A percentile compares a stretch with the other conserved stretches of the same genome.
phyloP scores from a whole-genome alignment of 306 rosid species.

The Malus asiatica region DNA sequence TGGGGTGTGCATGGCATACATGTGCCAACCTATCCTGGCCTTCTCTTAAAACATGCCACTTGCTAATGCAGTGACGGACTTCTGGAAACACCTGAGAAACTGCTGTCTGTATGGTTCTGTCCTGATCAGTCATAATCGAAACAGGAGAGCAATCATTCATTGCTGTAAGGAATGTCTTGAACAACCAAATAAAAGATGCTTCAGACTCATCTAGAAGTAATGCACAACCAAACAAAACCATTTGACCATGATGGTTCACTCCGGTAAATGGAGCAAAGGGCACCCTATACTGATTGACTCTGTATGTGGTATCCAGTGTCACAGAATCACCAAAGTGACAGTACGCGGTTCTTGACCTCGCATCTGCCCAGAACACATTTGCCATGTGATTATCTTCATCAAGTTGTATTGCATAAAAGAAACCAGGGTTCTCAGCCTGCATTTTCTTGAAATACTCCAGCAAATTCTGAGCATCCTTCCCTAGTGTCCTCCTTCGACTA shows the following conservation, averaged over 20 bases:
- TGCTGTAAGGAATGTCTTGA: slow-evolving; percentile 78
- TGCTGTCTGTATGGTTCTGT: slow-evolving; percentile 64
- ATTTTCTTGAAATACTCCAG: slow-evolving; percentile 89
- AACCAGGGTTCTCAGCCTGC: slow-evolving; percentile 93
- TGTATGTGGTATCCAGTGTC: slow-evolving; percentile 65
- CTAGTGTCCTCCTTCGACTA: slow-evolving; percentile 53
- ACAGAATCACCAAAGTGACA: slow-evolving; percentile 78
- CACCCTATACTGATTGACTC: slow-evolving; percentile 63
- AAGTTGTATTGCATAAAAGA: slow-evolving; percentile 87
- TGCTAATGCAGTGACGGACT: slow-evolving; percentile 77
- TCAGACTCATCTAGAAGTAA: slow-evolving; percentile 85
- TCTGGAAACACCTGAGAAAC: slow-evolving; percentile 79
- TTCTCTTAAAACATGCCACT: slow-evolving; percentile 85
- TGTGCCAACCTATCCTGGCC: slow-evolving; percentile 83
- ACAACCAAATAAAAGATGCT: slow-evolving; percentile 77
- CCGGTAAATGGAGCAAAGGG: slow-evolving; percentile 86
- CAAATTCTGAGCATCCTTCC: slow-evolving; percentile 82
- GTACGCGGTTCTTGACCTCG: slow-evolving; percentile 84
- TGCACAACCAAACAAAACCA: slow-evolving; percentile 81
- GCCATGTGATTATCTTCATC: slow-evolving; percentile 79
- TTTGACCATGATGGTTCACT: slow-evolving; percentile 88
- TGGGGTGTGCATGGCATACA: slow-evolving; percentile 65
- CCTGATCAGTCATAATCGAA: slow-evolving; percentile 79
- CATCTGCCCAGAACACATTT: slow-evolving; percentile 86
- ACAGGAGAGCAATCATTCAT: slow-evolving; percentile 71